Evolutionary conservation across 78 protist species (phyloP).

Genomic region (Monosiga brevicollis): DNA sequence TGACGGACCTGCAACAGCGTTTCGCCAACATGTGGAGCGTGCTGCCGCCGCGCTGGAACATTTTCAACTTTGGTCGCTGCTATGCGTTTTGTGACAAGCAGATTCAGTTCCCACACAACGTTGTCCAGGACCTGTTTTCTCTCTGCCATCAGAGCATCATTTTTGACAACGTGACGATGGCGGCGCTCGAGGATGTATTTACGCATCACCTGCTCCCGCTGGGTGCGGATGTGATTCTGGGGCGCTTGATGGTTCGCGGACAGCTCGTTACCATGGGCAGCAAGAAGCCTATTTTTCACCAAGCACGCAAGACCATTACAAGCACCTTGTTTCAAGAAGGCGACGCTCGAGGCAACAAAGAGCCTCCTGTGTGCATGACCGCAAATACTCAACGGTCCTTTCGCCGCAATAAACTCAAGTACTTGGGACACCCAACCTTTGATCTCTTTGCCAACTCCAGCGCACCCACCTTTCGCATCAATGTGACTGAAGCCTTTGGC

Average conservation of each 20-base stretch:
- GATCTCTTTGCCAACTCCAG: no score
- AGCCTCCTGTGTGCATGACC: no score
- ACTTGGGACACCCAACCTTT: no score
- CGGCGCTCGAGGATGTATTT: background rate
- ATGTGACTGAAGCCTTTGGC: no score
- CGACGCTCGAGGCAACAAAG: no score
- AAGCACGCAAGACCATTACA: no score
- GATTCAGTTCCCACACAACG: background rate
- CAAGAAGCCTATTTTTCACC: no score
- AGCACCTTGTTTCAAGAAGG: no score
- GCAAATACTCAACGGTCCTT: no score
- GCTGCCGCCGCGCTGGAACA: background rate
- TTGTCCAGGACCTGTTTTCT: background rate
- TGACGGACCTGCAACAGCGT: background rate
- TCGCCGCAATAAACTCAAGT: no score
- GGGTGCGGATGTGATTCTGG: background rate
- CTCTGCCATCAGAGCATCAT: background rate
- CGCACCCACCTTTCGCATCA: no score
- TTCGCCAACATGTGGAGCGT: background rate
- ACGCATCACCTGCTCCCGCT: background rate
- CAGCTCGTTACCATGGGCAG: background rate
- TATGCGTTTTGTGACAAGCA: background rate
- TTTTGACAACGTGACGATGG: background rate
- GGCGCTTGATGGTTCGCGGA: background rate
- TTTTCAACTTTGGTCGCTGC: no score